Conservation (phyloP, 192 early-diverging fungal genomes). For the Lobosporangium transversale region DNA sequence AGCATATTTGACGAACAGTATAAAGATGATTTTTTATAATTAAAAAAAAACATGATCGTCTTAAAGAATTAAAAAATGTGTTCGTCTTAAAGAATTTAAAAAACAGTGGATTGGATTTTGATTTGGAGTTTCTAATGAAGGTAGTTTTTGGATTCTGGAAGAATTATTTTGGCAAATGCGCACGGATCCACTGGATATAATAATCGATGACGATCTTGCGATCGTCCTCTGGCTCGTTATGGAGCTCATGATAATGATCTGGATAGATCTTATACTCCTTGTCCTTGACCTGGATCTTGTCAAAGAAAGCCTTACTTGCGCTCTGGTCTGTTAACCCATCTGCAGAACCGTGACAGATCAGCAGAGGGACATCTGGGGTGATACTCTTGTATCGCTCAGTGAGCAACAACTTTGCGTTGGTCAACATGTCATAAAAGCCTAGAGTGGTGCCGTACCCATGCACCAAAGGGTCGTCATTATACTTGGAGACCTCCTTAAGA, state of each 20-base stretch:
- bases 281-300: conserved; percentile 51
- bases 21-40: too few species aligned
- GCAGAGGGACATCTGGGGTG: conserved; percentile 54
- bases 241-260: conserved; percentile 42
- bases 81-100: too few species aligned
- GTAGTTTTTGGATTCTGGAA: too few species aligned
- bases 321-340: conserved; percentile 59
- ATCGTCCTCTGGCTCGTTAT: conserved; percentile 51
- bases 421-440: conserved; percentile 60
- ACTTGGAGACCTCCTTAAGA: conserved; percentile 55
- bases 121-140: too few species aligned
- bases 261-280: conserved; percentile 53
- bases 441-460: conserved; percentile 60
- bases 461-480: conserved; percentile 65
- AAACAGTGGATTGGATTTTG: too few species aligned
- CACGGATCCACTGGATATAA: conserved; percentile 58
- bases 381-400: conserved; percentile 47
- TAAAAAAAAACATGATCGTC: too few species aligned
- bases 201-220: conserved; percentile 53
- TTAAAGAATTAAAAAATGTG: too few species aligned
- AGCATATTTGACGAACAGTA: too few species aligned
- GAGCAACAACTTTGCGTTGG: conserved; percentile 58
- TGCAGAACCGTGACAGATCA: conserved; percentile 62
- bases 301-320: conserved; percentile 53
- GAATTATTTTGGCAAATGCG: conserved; percentile 19